Evolutionary conservation across 2,329 filamentous ascomycete genomes (phyloP), one percentile per base, ranked within the genome.

Genomic region (Coniochaeta sp.): DNA sequence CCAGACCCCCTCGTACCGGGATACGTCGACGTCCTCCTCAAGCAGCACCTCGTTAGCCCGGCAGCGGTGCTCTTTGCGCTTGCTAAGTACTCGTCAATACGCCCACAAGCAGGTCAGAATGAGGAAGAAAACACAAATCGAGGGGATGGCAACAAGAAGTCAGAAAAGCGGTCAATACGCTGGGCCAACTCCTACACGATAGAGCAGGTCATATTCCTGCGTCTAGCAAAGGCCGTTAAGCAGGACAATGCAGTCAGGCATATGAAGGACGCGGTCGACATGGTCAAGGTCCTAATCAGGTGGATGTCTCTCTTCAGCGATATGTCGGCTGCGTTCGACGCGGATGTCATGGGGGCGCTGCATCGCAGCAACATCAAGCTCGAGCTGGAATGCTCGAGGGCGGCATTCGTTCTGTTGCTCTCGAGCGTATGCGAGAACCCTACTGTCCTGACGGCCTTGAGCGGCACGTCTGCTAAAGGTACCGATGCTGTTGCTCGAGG

Each of bases 201-300:
- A 0, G 95, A 99, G 71, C 96, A 97, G 75, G 88, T 95, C 58
- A 90, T 98, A 74, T 89, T 97, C 69, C 96, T 96, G 73, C 87
- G 93, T 3, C 91, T 99, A 58, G 91, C 91, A 2, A 96, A 96
- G 74, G 89, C 88, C 0, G 92, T 98, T 58, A 89, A 80, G 1
- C 76, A 82, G 56, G 82, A 79, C 0, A 72, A 69, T 0, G 79
- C 77, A 1, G 81, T 85, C 56, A 73, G 70, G 60, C 76, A 74
- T 26, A 67, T 72, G 17, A 70, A 76, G 31, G 78, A 81, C n/a
- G 82, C 80, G 0, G 65, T 85, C 9, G 75, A 79, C 22, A 70
- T 85, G 40, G 76, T 80, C 26, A 73, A 73, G 59, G 71, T 80
- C 50, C 77, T 84, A 60, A 80, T 80, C 22, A 76, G 76, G 64